Evolutionary conservation across 2,329 filamentous ascomycete genomes (phyloP), one percentile per base, ranked within the genome.

Genomic region (Cladosporium halotolerans): DNA sequence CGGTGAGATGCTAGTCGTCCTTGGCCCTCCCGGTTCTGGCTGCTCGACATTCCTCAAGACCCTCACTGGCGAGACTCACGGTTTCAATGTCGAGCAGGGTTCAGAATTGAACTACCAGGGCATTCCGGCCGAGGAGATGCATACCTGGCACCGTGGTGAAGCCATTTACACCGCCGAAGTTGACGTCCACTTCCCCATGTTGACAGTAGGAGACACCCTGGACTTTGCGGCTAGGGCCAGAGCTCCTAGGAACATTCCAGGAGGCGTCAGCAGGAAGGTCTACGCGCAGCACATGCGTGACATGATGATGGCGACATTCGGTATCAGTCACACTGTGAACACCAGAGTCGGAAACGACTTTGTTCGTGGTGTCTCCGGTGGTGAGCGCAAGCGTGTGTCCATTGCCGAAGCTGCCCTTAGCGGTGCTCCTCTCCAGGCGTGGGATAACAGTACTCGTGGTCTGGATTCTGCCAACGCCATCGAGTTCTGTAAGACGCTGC

Each of bases 21-120:
- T 89, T 33, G 86, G 86, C 13, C 85, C 85, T 52, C 86, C 86
- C 2, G 75, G 73, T 55, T 76, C 74, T 56, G 86, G 86, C 51
- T 95, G 89, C 69, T 89, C 86, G 13, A 95, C 89, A 2, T 84
- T 95, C 58, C 76, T 95, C 54, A 95, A 95, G 74, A 88, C 88
- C 0, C 81, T 95, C 60, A 82, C 88, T 3, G 89, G 89, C 56
- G 88, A 95, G 70, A 88, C 86, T 18, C 85, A 90, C 60, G 89
- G 89, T 48, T 84, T 95, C 61, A 82, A 79, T 60, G 76, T 93
- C 11, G 86, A 89, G 45, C 72, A 85, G 3, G 72, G 75, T 9
- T 84, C 86, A 0, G 82, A 88, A 57, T 82, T 95, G 66, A 92
- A 95, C 72, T 95, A 95, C 65, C 86, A 93, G 68, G 86, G 83